phyloP scores from a whole-genome alignment of 495 filamentous ascomycete species.

The Xylaria longipes region DNA sequence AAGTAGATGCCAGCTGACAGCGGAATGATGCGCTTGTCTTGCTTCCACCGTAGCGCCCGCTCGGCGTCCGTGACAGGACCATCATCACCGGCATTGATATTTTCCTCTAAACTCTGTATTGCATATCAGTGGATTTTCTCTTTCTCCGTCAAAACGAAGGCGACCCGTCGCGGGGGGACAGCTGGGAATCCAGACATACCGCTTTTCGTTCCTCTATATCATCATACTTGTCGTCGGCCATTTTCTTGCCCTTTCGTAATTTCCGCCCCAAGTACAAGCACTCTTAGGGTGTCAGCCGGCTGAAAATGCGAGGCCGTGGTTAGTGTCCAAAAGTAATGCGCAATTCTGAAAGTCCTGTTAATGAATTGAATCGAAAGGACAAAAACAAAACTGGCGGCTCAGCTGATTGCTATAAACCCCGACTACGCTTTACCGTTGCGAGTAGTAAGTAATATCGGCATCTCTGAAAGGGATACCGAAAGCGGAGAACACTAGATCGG shows the following conservation, averaged over 20 bases:
- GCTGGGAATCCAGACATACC: background rate
- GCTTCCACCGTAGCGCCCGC: conserved; percentile 60
- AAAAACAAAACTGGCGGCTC: background rate
- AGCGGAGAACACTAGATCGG: conserved; percentile 3
- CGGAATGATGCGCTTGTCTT: conserved; percentile 62
- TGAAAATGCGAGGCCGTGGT: background rate
- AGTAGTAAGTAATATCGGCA: background rate
- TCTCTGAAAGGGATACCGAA: conserved; percentile 5
- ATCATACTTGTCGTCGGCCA: conserved; percentile 19
- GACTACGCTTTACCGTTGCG: background rate
- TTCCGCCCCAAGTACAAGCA: background rate
- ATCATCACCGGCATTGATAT: background rate
- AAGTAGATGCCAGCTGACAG: conserved; percentile 60
- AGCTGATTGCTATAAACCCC: background rate
- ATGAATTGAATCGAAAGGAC: background rate
- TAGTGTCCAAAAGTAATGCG: background rate
- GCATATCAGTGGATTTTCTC: background rate
- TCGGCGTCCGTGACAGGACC: conserved; percentile 40
- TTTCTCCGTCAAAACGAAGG: background rate
- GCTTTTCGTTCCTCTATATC: conserved; percentile 14
- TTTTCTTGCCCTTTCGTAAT: background rate
- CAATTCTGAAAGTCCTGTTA: background rate
- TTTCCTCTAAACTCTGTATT: conserved; percentile 11
- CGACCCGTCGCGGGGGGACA: too few species aligned
- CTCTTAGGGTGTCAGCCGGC: background rate